phyloP scores from a whole-genome alignment of 352 stramenopile species.

The Detonula confervacea region DNA sequence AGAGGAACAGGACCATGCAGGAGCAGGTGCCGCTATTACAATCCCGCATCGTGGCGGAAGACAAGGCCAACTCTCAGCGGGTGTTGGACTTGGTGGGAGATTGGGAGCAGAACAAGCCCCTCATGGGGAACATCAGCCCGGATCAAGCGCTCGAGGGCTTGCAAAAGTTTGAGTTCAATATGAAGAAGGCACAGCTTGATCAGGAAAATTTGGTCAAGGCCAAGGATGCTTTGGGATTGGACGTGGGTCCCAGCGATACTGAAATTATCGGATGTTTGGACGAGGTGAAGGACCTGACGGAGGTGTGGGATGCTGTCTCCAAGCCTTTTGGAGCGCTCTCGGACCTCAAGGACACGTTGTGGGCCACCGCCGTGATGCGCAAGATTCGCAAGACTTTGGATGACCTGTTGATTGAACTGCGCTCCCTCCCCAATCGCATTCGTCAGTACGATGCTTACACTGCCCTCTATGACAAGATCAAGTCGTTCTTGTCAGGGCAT shows the following conservation, averaged over 20 bases:
- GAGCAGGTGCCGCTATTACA: conserved; percentile 96
- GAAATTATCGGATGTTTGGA: conserved; percentile 81
- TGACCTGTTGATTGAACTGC: conserved; percentile 93
- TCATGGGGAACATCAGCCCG: conserved; percentile 86
- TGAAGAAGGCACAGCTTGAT: conserved; percentile 88
- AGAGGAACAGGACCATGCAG: conserved; percentile 91
- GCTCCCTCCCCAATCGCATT: conserved; percentile 93
- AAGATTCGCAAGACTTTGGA: conserved; percentile 96
- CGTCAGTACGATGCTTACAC: conserved; percentile 98
- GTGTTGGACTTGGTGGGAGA: conserved; percentile 78
- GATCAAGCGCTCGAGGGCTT: conserved; percentile 85
- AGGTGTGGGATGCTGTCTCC: conserved; percentile 96
- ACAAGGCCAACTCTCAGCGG: conserved; percentile 87
- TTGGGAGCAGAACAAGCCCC: conserved; percentile 88
- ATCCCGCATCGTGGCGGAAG: conserved; percentile 96
- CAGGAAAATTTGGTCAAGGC: conserved; percentile 94
- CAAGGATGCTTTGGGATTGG: conserved; percentile 94
- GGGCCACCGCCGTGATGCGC: conserved; percentile 92
- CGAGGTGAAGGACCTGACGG: conserved; percentile 95
- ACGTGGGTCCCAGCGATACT: conserved; percentile 83
- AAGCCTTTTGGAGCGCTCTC: conserved; percentile 90
- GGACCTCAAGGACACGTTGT: conserved; percentile 93
- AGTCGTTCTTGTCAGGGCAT: conserved; percentile 93
- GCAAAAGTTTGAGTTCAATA: conserved; percentile 85
- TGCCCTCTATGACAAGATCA: conserved; percentile 92